Evolutionary conservation across 805 yeast genomes (phyloP), one percentile per base, ranked within the genome.

Genomic region (Cyberlindnera xishuangbannaensis): DNA sequence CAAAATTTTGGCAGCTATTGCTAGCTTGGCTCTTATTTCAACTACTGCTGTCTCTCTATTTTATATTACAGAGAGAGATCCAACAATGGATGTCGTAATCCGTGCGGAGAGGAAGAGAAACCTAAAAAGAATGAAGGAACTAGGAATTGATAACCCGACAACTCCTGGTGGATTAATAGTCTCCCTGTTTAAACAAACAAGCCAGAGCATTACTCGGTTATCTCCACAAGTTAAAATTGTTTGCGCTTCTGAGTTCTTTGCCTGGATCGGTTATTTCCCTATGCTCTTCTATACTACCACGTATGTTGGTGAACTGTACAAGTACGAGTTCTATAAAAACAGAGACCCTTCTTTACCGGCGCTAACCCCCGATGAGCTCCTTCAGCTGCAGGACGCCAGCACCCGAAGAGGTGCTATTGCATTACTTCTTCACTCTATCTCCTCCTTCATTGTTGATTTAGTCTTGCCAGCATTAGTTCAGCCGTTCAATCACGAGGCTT

Each of bases 231-330:
- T 73, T 3, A 62, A 62, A 31, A 50, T 62, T 1, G 72, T 75
- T 4, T 76, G 80, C 43, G 58, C 55, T 32, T 73, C 76, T 2
- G 79, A 77, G 50, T 71, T 76, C 38, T 72, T 72, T 52, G 82
- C 82, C 1, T 77, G 83, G 83, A 69, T 76, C 26, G 81, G 81
- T 1, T 77, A 78, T 58, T 77, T 77, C 55, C 79, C 80, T 2
- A 67, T 77, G 70, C 49, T 77, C 18, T 77, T 76, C 41, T 77
- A 76, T 46, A 75, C 81, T 4, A 71, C 83, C 3, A 74, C 81
- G 0, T 77, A 75, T 51, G 81, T 77, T 13, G 80, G 80, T 0
- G 81, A 73, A 38, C 55, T 77, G 12, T 75, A 72, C 53, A 56
- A 62, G 20, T 59, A 51, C 27, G 71, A 71, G 36, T 42, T 50